These are phyloP conservation scores for Nemania diffusa DNA, from an alignment of 2,329 filamentous ascomycete genomes.

Conservation along the genomic window DNA sequence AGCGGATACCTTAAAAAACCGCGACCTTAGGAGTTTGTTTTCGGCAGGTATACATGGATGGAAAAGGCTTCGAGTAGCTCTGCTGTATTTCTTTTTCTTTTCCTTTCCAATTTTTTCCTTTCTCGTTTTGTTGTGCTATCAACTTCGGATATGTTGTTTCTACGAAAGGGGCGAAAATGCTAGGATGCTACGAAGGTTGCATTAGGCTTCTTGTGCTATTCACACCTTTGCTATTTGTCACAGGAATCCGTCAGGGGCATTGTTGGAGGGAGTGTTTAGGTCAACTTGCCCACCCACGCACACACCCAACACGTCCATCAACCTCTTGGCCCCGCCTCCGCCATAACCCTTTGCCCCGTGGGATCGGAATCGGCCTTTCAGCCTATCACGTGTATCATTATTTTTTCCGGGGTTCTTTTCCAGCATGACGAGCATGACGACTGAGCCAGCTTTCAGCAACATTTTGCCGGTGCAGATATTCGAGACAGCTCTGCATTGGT, in stretches of 20 bases:
- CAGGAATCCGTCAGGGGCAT: slow-evolving; percentile 39
- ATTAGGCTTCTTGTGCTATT: slow-evolving; percentile 36
- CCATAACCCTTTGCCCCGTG: slow-evolving; percentile 43
- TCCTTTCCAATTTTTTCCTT: slow-evolving; percentile 34
- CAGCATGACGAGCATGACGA: slow-evolving; percentile 52
- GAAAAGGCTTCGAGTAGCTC: slow-evolving; percentile 49
- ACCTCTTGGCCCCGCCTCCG: slow-evolving; percentile 44
- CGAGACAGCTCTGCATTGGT: slow-evolving; percentile 50
- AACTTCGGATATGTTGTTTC: slow-evolving; percentile 35
- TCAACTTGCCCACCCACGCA: slow-evolving; percentile 34
- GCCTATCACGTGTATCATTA: slow-evolving; percentile 53
- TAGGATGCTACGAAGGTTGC: slow-evolving; percentile 40
- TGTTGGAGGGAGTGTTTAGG: slow-evolving; percentile 42
- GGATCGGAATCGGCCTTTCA: slow-evolving; percentile 47
- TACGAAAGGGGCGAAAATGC: slow-evolving; percentile 30
- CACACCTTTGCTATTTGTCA: slow-evolving; percentile 39
- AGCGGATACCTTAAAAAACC: slow-evolving; percentile 48
- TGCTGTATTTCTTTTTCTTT: slow-evolving; percentile 42
- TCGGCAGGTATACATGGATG: slow-evolving; percentile 51
- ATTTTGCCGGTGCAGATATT: slow-evolving; percentile 49
- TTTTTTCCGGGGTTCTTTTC: slow-evolving; percentile 50
- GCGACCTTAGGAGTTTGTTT: slow-evolving; percentile 48
- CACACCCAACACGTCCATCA: slow-evolving; percentile 34
- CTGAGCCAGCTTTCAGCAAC: slow-evolving; percentile 49
- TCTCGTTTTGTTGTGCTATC: slow-evolving; percentile 28